phyloP scores from a whole-genome alignment of 208 protist genomes.

The Wallacemonas sp. region DNA sequence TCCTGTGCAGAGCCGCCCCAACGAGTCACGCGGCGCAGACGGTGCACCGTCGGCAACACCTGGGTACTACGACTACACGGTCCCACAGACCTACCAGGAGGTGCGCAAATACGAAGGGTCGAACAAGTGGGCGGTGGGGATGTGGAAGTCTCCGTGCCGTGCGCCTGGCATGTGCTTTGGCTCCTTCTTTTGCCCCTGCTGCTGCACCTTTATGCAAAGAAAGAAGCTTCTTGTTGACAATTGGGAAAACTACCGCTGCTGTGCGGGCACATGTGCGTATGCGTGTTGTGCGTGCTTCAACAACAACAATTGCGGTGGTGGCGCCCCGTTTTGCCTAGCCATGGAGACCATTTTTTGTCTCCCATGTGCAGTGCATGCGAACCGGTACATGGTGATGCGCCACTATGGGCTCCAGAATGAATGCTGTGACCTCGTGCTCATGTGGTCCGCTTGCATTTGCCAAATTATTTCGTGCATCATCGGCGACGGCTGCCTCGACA shows the following conservation, averaged over 20 bases:
- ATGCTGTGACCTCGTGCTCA: constrained; percentile 54
- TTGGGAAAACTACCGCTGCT: constrained; percentile 59
- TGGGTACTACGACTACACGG: constrained; percentile 26
- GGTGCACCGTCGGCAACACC: background rate
- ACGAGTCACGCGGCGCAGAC: no score
- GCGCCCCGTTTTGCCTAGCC: constrained; percentile 40
- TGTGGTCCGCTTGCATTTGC: constrained; percentile 38
- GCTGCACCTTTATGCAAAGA: constrained; percentile 53
- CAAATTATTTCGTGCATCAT: constrained; percentile 10
- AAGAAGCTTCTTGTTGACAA: constrained; percentile 48
- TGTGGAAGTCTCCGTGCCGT: constrained; percentile 30
- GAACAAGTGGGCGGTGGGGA: constrained; percentile 34
- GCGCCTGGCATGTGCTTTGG: constrained; percentile 42
- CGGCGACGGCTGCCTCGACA: constrained; percentile 13
- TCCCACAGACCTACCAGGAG: constrained; percentile 26
- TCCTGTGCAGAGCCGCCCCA: background rate
- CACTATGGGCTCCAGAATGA: constrained; percentile 49
- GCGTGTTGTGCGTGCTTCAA: constrained; percentile 22
- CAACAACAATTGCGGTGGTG: constrained; percentile 27
- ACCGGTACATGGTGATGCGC: constrained; percentile 71
- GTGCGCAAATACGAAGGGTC: constrained; percentile 34
- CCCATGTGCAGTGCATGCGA: constrained; percentile 51
- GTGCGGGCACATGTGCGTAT: constrained; percentile 49
- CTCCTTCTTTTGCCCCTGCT: constrained; percentile 56
- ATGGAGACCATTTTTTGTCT: constrained; percentile 46